phyloP scores from a whole-genome alignment of 1,284 basidiomycete genomes.

The Farysia itapuensis region DNA sequence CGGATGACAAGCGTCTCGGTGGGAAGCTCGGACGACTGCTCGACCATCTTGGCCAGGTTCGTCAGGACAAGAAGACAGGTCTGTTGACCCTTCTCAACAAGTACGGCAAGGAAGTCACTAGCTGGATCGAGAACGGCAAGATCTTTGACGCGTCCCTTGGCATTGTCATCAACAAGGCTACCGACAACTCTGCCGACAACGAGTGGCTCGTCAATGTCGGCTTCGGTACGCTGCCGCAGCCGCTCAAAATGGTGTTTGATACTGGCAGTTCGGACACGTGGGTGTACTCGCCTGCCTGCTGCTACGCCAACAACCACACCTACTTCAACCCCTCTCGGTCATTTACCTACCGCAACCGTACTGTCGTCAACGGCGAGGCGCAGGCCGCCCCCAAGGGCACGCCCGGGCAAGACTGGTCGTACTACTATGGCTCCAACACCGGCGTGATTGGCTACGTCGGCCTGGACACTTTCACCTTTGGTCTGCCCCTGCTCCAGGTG shows the following conservation, averaged over 20 bases:
- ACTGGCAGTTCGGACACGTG: slow-evolving; percentile 41
- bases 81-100: slow-evolving; percentile 9
- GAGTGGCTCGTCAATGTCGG: slow-evolving; percentile 48
- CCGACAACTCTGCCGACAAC: slow-evolving; percentile 41
- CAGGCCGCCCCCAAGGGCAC: slow-evolving; percentile 11
- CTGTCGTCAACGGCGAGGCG: slow-evolving; percentile 17
- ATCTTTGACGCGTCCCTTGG: slow-evolving; percentile 27
- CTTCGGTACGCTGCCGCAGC: slow-evolving; percentile 30
- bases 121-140: slow-evolving; percentile 26
- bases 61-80: background rate
- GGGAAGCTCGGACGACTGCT: background rate
- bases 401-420: slow-evolving; percentile 30
- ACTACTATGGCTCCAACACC: slow-evolving; percentile 31
- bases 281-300: slow-evolving; percentile 45
- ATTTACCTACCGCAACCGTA: slow-evolving; percentile 37
- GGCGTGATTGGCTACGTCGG: slow-evolving; percentile 38
- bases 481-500: slow-evolving; percentile 19
- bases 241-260: slow-evolving; percentile 44
- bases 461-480: slow-evolving; percentile 38
- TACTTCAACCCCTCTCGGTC: slow-evolving; percentile 36
- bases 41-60: slow-evolving; percentile 1
- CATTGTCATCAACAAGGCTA: slow-evolving; percentile 39
- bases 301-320: slow-evolving; percentile 41
- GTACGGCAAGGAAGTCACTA: slow-evolving; percentile 13
- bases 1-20: slow-evolving; percentile 11